Evolutionary conservation across 176 grass and related monocot species (phyloP).

Genomic region (sorghum (Sorghum bicolor)): Sorghum_bicolor_NCBIv3 NC_012871.2:62399001-62399500

Average conservation of each 20-base stretch:
- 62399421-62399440: neutral
- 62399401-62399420: neutral
- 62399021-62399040: neutral
- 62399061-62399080: conserved; percentile 8
- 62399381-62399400: neutral
- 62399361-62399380: conserved; percentile 1
- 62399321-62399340: neutral
- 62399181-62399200: neutral
- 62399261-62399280: neutral
- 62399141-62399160: neutral
- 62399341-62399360: neutral
- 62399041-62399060: neutral
- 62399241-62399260: neutral
- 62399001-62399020: neutral
- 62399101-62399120: neutral
- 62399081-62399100: neutral
- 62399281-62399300: neutral
- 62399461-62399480: neutral
- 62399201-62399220: neutral
- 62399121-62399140: conserved; percentile 1
- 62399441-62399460: neutral
- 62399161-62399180: neutral
- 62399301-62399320: conserved; percentile 3
- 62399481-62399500: neutral
- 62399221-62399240: neutral